Evolutionary conservation across 2,329 filamentous ascomycete genomes (phyloP), one percentile per base, ranked within the genome.

Genomic region (Alternaria postmessia): DNA sequence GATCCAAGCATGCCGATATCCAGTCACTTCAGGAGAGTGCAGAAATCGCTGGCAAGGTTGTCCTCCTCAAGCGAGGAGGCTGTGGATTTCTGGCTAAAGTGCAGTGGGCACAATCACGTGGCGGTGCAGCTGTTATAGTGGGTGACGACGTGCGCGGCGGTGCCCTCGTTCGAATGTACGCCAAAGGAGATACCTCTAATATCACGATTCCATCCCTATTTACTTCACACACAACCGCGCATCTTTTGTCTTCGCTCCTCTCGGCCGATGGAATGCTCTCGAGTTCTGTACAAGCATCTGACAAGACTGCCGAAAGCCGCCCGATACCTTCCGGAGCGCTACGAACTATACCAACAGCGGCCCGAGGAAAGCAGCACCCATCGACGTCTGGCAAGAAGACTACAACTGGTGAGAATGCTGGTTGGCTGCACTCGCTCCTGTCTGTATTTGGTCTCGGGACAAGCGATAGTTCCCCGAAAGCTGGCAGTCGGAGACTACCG

Each of bases 51-150:
- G 95, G 95, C 67, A 98, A 97, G 80, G 88, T 99, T 48, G 95
- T 96, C 2, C 83, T 99, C 53, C 84, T 99, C 57, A 96, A 92
- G 77, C 89, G 95, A 56, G 95, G 95, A 59, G 95, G 94, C 7
- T 99, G 95, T 78, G 95, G 95, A 5, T 99, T 99, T 77, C 80
- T 97, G 61, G 94, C 98, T 75, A 99, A 99, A 80, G 93, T 95
- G 65, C 94, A 96, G 82, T 99, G 95, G 95, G 93, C 91, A 12
- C 95, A 99, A 78, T 87, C 93, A 62, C 88, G 95, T 73, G 95
- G 95, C 24, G 95, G 91, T 20, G 86, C 93, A 61, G 95, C 92
- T 36, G 83, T 99, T 61, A 96, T 99, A 66, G 94, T 99, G 3
- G 95, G 95, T 26, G 95, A 99, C 77, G 91, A 97, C 77, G 90